Base-by-base conservation (phyloP, 768 basidiomycete genomes). In the Hortiboletus campestris region DNA sequence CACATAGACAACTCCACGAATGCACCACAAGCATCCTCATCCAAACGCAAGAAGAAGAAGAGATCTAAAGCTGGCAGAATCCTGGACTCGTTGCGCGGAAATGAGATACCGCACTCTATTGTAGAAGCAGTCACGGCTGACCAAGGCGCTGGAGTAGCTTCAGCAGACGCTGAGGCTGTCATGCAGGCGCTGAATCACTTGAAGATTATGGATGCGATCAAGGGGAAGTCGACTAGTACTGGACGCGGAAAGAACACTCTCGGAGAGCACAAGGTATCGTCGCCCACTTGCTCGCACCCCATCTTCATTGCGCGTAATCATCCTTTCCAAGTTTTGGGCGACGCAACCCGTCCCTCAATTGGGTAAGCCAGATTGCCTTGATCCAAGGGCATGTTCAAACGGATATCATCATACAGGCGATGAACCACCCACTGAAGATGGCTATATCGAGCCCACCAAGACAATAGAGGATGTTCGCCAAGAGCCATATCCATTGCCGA, bases 271-370 rank as follows among this genome's bases (percentile, higher is more conserved):
- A 96, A 95, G 79, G 94, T 92, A 61, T 51, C 78, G 69, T 39
- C 28, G 20, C 10, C 35, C 14, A 32, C 29, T 62, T 46, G n/a
- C 11, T 43, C 17, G 19, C n/a, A 38, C 39, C 28, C 31, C 16
- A 16, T 47, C 38, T 48, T 62, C 36, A 49, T 46, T 22, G 44
- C 57, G 32, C 55, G 49, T 61, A 53, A 51, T 58, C 25, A 25
- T 25, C 25, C 10, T 53, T 32, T 49, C 13, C 22, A 64, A 93
- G 94, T 99, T 99, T 74, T 98, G 97, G 97, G 84, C 78, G 34
- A 98, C 96, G 7, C 97, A 99, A 71, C 97, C 97, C 4, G 97
- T 99, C 8, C 90, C 93, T n/a, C 92, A 94, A 66, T 73, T 84
- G 52, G 89, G 90, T 85, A 65, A 63, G 71, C 25, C 32, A 44